Conservation (phyloP, 805 yeast genomes). For the Ogataea paradorogensis region DNA sequence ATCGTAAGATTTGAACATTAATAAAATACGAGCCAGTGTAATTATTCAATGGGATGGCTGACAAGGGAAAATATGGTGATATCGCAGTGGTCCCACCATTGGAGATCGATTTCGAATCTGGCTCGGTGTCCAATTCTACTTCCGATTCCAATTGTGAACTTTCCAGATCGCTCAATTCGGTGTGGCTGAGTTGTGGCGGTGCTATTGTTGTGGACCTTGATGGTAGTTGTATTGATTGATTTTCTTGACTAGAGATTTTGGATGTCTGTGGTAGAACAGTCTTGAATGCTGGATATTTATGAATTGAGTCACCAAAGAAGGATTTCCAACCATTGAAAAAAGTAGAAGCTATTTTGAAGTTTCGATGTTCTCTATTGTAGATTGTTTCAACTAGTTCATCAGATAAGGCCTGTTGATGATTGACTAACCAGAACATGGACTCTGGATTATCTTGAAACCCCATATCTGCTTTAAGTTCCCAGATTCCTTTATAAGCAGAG, state of each 20-base stretch:
- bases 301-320: neutral
- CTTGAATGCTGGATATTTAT: neutral
- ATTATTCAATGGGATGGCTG: slow-evolving; percentile 2
- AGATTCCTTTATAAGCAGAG: slow-evolving; percentile 2
- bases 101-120: neutral
- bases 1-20: slow-evolving; percentile 4
- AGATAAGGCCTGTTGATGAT: neutral
- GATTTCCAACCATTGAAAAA: slow-evolving; percentile 3
- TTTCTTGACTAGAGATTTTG: neutral
- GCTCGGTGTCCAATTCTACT: neutral
- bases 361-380: neutral
- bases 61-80: neutral
- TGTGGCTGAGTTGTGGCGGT: slow-evolving; percentile 2
- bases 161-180: slow-evolving; percentile 1
- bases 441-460: slow-evolving; percentile 1
- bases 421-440: slow-evolving; percentile 4
- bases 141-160: slow-evolving; percentile 2
- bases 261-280: neutral
- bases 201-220: neutral
- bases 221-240: too few relatives aligned
- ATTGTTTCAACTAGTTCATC: slow-evolving; percentile 4
- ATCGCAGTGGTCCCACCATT: neutral
- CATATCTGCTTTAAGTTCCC: slow-evolving; percentile 13
- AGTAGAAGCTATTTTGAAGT: neutral
- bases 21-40: slow-evolving; percentile 8